These are phyloP conservation scores for Eucalyptus cloeziana DNA, from an alignment of 345 rosid species.

Conservation along the genomic window DNA sequence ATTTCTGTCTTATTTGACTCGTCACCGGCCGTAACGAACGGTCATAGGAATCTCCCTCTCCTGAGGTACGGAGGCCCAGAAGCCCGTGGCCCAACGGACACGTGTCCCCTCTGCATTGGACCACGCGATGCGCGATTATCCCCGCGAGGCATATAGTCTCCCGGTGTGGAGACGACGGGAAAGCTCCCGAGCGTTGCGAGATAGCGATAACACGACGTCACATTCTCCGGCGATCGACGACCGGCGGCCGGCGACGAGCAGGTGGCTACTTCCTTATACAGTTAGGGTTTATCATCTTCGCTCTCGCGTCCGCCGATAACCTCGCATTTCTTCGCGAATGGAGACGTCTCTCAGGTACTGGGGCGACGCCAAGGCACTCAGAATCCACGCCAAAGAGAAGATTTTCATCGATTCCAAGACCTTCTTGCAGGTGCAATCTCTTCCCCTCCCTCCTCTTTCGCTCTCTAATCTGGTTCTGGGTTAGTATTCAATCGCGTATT, in stretches of 20 bases:
- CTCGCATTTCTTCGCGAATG: constrained; percentile 14
- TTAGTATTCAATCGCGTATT: background rate
- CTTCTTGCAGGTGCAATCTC: constrained; percentile 50
- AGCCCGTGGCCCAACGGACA: background rate
- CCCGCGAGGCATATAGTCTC: background rate
- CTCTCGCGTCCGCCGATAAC: background rate
- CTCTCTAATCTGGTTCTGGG: background rate
- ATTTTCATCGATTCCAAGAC: constrained; percentile 46
- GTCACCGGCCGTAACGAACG: background rate
- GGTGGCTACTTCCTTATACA: rapidly evolving
- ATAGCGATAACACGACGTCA: background rate
- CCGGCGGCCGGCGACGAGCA: background rate
- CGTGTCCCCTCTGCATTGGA: background rate
- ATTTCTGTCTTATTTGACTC: background rate
- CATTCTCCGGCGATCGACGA: background rate
- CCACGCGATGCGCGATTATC: background rate
- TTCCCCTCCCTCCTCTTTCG: background rate
- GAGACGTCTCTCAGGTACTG: constrained; percentile 77
- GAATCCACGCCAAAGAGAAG: constrained; percentile 85
- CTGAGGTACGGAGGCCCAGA: background rate
- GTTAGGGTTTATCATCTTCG: background rate
- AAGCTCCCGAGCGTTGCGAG: background rate
- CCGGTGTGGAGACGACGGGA: background rate
- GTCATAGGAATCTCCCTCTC: background rate
- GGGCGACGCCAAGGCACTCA: constrained; percentile 41